Evolutionary conservation across 1,139 yeast genomes (phyloP), one percentile per base, ranked within the genome.

Genomic region (Lodderomyces oxycetoniae): DNA sequence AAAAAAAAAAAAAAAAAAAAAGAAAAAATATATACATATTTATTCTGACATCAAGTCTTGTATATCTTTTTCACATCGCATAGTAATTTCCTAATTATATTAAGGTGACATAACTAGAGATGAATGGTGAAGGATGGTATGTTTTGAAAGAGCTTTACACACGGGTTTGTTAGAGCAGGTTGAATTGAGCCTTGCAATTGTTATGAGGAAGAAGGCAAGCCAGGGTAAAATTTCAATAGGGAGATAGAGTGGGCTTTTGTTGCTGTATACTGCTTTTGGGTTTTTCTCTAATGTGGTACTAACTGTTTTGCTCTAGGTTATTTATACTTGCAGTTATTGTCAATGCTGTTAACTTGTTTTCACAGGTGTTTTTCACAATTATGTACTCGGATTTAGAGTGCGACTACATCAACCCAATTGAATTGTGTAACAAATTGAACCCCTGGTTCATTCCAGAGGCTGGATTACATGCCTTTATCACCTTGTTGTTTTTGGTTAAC

Each of bases 321-420:
- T 86, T 83, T 61, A 79, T 85, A 44, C 71, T 84, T 52, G 89
- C 96, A n/a, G 94, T 88, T 36, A 57, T 88, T 42, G 71, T 79
- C 45, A 89, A 89, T 63, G 93, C 94, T 42, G 76, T 82, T 48
- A 87, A 85, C 71, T 71, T 89, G 64, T 88, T 89, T 55, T 70
- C 85, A 21, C 96, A 88, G 64, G 96, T 88, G 36, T 89, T 83
- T 61, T 87, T 88, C 71, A 86, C 95, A 29, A 86, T 88, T 59
- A 79, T 86, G 80, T 88, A 82, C 67, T 84, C 94, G 45, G 97
- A 89, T 62, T 72, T 88, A 59, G 96, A 88, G 63, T 84, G 91
- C 51, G 97, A 89, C 57, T 89, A 88, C 66, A 87, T 89, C 67
- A 91, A 91, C 59, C 97, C 97, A 34, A 88, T 91, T 57, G 98